Conservation (phyloP, 2,329 filamentous ascomycete species). For the Microdochium trichocladiopsis region DNA sequence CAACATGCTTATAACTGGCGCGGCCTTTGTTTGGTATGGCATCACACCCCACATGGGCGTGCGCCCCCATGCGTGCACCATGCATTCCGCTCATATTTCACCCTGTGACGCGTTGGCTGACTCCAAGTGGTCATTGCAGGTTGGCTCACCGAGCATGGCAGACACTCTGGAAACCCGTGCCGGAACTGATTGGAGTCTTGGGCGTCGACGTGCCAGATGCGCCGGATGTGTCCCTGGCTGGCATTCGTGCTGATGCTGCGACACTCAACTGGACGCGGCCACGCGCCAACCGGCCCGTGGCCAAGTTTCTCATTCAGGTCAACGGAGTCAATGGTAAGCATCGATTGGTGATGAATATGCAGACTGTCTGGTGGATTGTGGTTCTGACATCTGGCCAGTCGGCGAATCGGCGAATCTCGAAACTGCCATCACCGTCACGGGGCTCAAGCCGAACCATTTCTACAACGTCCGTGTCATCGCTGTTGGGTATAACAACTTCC, state of each 20-base stretch:
- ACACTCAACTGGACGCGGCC: constrained; percentile 87
- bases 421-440: constrained; percentile 85
- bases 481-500: constrained; percentile 86
- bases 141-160: constrained; percentile 79
- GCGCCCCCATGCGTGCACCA: too few species aligned
- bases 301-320: constrained; percentile 86
- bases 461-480: constrained; percentile 93
- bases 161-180: constrained; percentile 84
- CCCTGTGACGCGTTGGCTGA: neutral
- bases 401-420: constrained; percentile 78
- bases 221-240: constrained; percentile 83
- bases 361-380: neutral
- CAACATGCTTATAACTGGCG: constrained; percentile 47
- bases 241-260: constrained; percentile 79
- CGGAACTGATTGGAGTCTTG: constrained; percentile 82
- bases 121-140: constrained; percentile 38
- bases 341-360: too few species aligned
- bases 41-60: neutral
- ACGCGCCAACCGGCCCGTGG: constrained; percentile 56
- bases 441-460: constrained; percentile 77
- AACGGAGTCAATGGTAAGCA: constrained; percentile 81
- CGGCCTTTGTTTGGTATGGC: constrained; percentile 46
- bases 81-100: too few species aligned
- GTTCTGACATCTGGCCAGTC: constrained; percentile 41
- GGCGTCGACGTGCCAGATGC: constrained; percentile 89